These are phyloP conservation scores for Glonium stellatum DNA, from an alignment of 495 filamentous ascomycete species.

Conservation along the genomic window DNA sequence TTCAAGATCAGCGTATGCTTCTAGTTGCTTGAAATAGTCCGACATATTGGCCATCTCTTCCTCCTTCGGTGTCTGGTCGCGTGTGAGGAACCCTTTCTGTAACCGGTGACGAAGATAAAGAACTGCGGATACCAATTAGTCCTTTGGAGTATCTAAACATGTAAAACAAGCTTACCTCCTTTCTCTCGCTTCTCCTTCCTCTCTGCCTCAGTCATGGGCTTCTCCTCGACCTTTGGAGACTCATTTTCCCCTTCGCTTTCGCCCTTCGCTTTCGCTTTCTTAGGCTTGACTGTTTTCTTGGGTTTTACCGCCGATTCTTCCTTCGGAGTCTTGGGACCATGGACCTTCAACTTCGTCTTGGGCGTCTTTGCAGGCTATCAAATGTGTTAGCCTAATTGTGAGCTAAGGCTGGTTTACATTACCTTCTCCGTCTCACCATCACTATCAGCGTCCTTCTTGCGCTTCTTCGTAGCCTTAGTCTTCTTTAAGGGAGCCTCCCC, in stretches of 20 bases:
- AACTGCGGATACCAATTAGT: slow-evolving; percentile 43
- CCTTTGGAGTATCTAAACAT: slow-evolving; percentile 47
- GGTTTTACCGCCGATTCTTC: slow-evolving; percentile 41
- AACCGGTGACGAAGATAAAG: slow-evolving; percentile 83
- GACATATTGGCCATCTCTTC: slow-evolving; percentile 82
- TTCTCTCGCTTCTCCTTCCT: slow-evolving; percentile 55
- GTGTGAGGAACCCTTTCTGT: slow-evolving; percentile 80
- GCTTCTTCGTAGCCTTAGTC: slow-evolving; percentile 55
- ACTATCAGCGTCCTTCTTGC: slow-evolving; percentile 59
- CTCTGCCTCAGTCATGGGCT: slow-evolving; percentile 52
- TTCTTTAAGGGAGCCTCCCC: slow-evolving; percentile 48
- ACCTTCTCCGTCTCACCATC: slow-evolving; percentile 62
- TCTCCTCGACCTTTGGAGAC: slow-evolving; percentile 46
- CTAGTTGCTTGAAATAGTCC: slow-evolving; percentile 69
- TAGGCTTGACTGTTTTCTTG: slow-evolving; percentile 41
- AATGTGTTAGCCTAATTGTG: background rate
- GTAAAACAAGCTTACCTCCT: slow-evolving; percentile 44
- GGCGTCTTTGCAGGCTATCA: slow-evolving; percentile 50
- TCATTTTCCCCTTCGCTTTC: slow-evolving; percentile 52
- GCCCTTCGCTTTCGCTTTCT: slow-evolving; percentile 50
- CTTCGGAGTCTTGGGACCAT: slow-evolving; percentile 38
- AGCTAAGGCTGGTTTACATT: slow-evolving; percentile 17
- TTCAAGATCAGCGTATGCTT: slow-evolving; percentile 71
- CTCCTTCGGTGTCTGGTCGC: slow-evolving; percentile 71
- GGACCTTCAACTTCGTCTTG: slow-evolving; percentile 59